A percentile compares a stretch with the other conserved stretches of the same genome.
Conservation (phyloP, 1,284 basidiomycete species). For the Cutaneotrichosporon dermatis region DNA sequence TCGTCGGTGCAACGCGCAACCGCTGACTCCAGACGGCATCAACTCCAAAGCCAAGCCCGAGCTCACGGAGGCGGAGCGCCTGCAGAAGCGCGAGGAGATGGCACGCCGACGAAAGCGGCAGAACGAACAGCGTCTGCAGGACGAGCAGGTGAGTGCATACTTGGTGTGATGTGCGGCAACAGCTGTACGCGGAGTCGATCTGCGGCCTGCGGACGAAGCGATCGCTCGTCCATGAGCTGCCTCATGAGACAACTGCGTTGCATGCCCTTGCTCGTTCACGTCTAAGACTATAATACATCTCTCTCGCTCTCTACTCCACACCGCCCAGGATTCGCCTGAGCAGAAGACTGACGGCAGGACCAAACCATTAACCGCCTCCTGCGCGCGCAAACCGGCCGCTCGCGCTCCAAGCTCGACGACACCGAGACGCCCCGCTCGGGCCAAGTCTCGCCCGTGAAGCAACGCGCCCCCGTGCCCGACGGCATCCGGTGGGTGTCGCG, state of each 20-base stretch:
- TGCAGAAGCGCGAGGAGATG: slow-evolving; percentile 75
- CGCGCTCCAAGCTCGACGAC: slow-evolving; percentile 61
- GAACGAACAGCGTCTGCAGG: slow-evolving; percentile 83
- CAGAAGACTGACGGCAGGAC: slow-evolving; percentile 34
- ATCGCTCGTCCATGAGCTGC: no score
- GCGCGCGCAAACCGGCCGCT: slow-evolving; percentile 70
- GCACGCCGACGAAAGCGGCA: slow-evolving; percentile 79
- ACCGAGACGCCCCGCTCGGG: slow-evolving; percentile 39
- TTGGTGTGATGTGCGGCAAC: no score
- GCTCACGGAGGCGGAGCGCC: slow-evolving; percentile 75
- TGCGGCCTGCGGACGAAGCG: no score
- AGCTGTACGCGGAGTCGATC: no score
- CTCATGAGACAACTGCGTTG: no score
- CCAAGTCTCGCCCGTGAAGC: slow-evolving; percentile 10
- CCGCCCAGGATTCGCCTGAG: no score
- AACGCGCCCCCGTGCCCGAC: slow-evolving; percentile 3
- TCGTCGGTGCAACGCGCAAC: no score
- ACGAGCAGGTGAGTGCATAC: slow-evolving; percentile 67
- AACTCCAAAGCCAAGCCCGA: slow-evolving; percentile 59
- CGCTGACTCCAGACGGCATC: slow-evolving; percentile 49
- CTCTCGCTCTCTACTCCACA: no score
- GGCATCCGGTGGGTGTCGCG: slow-evolving; percentile 14
- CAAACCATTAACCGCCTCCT: slow-evolving; percentile 87
- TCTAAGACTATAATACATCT: no score
- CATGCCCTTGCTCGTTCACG: no score